phyloP scores from a whole-genome alignment of 2,329 filamentous ascomycete genomes.

The Neophaeococcomyces mojaviensis region DNA sequence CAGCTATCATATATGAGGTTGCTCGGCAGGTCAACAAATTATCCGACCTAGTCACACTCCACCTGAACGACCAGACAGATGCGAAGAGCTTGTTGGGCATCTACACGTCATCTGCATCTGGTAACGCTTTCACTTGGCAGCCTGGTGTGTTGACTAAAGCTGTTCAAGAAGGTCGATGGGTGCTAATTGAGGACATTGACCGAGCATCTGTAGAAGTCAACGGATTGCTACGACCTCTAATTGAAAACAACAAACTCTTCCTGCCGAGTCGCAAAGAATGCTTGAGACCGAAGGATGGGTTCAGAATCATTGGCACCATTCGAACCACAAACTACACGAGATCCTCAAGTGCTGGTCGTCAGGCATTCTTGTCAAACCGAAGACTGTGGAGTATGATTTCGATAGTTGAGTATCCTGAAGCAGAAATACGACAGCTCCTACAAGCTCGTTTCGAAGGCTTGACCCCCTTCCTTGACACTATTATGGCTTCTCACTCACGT shows the following conservation, averaged over 20 bases:
- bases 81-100: conserved; percentile 92
- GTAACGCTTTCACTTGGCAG: conserved; percentile 86
- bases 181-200: conserved; percentile 93
- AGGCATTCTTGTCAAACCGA: conserved; percentile 18
- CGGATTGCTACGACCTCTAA: conserved; percentile 82
- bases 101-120: conserved; percentile 81
- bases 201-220: conserved; percentile 91
- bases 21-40: conserved; percentile 73
- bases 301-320: conserved; percentile 86
- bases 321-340: conserved; percentile 59
- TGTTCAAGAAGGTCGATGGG: conserved; percentile 89
- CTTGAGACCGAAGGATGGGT: conserved; percentile 73
- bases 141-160: conserved; percentile 90
- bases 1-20: conserved; percentile 72
- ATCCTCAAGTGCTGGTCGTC: conserved; percentile 62
- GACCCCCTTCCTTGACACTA: conserved; percentile 45
- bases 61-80: conserved; percentile 96
- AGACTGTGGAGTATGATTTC: conserved; percentile 78
- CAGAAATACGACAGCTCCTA: conserved; percentile 70
- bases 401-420: conserved; percentile 56
- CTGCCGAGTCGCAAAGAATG: conserved; percentile 84
- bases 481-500: conserved; percentile 51
- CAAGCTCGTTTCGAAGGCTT: conserved; percentile 63
- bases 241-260: conserved; percentile 83
- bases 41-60: conserved; percentile 79